phyloP scores from a whole-genome alignment of 2,329 filamentous ascomycete species.

The Teratosphaeria nubilosa region DNA sequence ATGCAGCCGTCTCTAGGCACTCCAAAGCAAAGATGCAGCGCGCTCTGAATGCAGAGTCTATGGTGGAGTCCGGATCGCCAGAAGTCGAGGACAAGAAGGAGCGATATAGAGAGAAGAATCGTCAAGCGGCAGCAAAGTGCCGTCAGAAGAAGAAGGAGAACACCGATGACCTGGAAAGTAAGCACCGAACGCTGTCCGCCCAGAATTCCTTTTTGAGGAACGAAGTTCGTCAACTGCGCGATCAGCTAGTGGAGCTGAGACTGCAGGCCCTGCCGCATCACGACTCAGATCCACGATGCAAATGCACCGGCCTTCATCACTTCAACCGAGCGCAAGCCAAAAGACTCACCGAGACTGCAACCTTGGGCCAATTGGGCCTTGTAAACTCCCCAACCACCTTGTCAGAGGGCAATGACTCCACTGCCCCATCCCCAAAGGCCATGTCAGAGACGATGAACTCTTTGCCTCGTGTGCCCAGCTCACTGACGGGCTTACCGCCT shows the following conservation, averaged over 20 bases:
- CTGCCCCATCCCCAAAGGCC: neutral
- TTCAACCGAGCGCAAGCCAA: slow-evolving; percentile 23
- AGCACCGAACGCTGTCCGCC: slow-evolving; percentile 29
- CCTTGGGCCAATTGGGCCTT: neutral
- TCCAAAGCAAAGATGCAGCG: slow-evolving; percentile 15
- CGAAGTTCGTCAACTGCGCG: slow-evolving; percentile 23
- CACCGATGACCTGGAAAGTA: slow-evolving; percentile 40
- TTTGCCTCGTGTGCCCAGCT: neutral
- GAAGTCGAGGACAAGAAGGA: slow-evolving; percentile 38
- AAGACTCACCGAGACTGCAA: neutral
- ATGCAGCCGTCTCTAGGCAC: slow-evolving; percentile 22
- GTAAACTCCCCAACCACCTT: neutral
- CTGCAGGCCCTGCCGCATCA: slow-evolving; percentile 24
- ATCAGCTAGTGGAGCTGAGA: slow-evolving; percentile 23
- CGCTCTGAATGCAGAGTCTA: neutral
- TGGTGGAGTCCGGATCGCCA: neutral
- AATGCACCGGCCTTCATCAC: slow-evolving; percentile 21
- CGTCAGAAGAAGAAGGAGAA: slow-evolving; percentile 58
- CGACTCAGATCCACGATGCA: slow-evolving; percentile 18
- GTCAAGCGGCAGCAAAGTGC: slow-evolving; percentile 64
- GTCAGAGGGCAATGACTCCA: neutral
- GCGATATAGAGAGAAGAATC: slow-evolving; percentile 59
- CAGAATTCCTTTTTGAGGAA: slow-evolving; percentile 22
- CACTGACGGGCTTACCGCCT: neutral
- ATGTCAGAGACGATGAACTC: neutral